A percentile compares a stretch with the other conserved stretches of the same genome.
Evolutionary conservation across 1,284 basidiomycete species (phyloP).

Genomic region (Neonothopanus nambi): DNA sequence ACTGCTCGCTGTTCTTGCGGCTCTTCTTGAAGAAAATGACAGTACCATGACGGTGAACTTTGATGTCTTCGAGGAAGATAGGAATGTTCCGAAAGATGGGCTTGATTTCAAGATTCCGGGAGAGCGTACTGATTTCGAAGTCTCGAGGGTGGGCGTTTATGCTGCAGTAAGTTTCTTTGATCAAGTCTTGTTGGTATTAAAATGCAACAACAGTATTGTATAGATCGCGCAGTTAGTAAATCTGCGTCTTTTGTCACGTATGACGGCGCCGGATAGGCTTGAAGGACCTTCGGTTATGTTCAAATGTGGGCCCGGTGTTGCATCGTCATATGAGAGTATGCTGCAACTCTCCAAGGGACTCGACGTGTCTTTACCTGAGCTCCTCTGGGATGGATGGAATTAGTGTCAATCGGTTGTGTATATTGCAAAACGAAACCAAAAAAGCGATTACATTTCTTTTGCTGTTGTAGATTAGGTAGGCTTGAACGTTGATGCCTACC

Average conservation of each 20-base stretch:
- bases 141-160: slow-evolving; percentile 57
- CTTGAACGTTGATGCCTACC: no score
- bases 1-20: slow-evolving; percentile 81
- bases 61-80: background rate
- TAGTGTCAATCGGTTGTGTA: background rate
- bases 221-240: slow-evolving; percentile 74
- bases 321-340: slow-evolving; percentile 57
- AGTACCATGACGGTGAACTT: slow-evolving; percentile 19
- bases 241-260: slow-evolving; percentile 68
- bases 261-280: slow-evolving; percentile 65
- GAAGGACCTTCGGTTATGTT: slow-evolving; percentile 65
- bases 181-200: slow-evolving; percentile 1
- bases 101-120: slow-evolving; percentile 54
- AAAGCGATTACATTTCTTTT: no score
- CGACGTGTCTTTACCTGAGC: slow-evolving; percentile 63
- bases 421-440: no score
- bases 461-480: no score
- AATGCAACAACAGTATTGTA: background rate
- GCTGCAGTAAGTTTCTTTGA: slow-evolving; percentile 47
- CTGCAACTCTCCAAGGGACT: slow-evolving; percentile 64
- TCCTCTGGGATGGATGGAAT: slow-evolving; percentile 62
- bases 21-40: slow-evolving; percentile 83
- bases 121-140: slow-evolving; percentile 71
- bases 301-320: slow-evolving; percentile 54
- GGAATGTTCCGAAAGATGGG: slow-evolving; percentile 44